Percentiles rank a stretch among this genome's conserved stretches.
phyloP scores from a whole-genome alignment of 129 eudicot species.

The Lonicera japonica region DNA sequence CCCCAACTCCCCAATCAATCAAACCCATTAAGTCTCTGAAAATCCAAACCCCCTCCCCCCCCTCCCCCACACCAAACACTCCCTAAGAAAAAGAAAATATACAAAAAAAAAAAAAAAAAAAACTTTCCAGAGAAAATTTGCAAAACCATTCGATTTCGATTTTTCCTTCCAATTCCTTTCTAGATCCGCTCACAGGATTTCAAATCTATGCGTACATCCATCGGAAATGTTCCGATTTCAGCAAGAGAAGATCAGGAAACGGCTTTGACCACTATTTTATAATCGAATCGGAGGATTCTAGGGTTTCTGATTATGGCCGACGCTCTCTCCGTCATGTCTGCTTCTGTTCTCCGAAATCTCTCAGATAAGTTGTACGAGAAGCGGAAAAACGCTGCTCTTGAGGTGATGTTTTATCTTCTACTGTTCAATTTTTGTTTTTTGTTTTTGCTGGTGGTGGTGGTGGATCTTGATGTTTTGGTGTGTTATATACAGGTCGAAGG shows the following conservation, averaged over 20 bases:
- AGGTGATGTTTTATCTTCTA: slow-evolving; percentile 14
- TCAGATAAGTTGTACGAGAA: slow-evolving; percentile 92
- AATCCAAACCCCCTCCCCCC: no score
- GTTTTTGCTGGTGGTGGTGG: no score
- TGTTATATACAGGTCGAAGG: slow-evolving; percentile 71
- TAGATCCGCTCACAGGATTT: neutral
- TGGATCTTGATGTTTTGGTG: slow-evolving; percentile 12
- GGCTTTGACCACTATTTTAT: slow-evolving; percentile 13
- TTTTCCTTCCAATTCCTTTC: neutral
- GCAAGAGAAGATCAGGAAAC: slow-evolving; percentile 35
- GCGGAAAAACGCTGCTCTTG: slow-evolving; percentile 90
- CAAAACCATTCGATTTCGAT: neutral
- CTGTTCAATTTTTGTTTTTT: slow-evolving; percentile 1
- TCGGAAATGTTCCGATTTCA: slow-evolving; percentile 28
- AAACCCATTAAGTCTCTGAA: no score
- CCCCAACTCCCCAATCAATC: no score
- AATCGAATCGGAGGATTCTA: neutral
- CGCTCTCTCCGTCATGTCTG: slow-evolving; percentile 55
- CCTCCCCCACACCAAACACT: no score
- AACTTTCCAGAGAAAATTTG: no score
- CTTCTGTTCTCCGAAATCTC: slow-evolving; percentile 77
- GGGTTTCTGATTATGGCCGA: slow-evolving; percentile 59
- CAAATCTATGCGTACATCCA: neutral
- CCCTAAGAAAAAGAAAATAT: no score
- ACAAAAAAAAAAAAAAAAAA: no score